Evolutionary conservation across 805 yeast genomes (phyloP).

Genomic region (Candida odintsovae): DNA sequence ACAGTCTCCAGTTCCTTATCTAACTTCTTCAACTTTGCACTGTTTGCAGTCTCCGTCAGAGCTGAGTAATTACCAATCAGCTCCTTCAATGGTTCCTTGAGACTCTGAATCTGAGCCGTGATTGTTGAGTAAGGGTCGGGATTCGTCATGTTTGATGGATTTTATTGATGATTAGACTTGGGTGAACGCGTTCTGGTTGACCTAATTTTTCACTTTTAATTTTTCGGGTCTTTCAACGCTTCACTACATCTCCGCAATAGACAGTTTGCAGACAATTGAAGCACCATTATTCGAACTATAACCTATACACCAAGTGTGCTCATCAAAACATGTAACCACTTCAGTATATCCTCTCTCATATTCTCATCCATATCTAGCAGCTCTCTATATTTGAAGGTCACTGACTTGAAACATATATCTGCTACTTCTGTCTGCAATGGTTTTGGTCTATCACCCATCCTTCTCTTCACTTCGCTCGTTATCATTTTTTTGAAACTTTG

Average conservation of each 20-base stretch:
- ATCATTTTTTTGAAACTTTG: conserved; percentile 16
- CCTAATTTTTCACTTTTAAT: not conserved
- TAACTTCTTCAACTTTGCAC: conserved; percentile 1
- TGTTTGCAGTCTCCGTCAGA: conserved; percentile 4
- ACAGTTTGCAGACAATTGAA: not conserved
- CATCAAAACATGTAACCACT: conserved; percentile 17
- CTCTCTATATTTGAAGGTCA: conserved; percentile 16
- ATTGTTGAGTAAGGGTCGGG: conserved; percentile 9
- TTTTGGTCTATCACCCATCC: conserved; percentile 11
- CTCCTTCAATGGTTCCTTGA: conserved; percentile 6
- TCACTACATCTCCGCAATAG: too few relatives aligned
- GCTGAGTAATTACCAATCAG: conserved; percentile 6
- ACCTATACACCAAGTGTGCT: conserved; percentile 10
- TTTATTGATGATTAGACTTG: not conserved
- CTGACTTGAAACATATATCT: conserved; percentile 20
- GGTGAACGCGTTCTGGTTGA: not conserved
- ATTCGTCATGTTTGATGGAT: not conserved
- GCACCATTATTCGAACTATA: too few relatives aligned
- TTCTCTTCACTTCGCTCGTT: conserved; percentile 10
- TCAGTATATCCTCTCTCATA: conserved; percentile 9
- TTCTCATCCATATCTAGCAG: conserved; percentile 6
- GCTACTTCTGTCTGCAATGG: conserved; percentile 18
- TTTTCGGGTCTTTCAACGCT: too few relatives aligned
- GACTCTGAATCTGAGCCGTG: conserved; percentile 7
- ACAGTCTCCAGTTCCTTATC: not conserved